A percentile compares a stretch with the other conserved stretches of the same genome.
These are phyloP conservation scores for Aspergillus homomorphus DNA, from an alignment of 495 filamentous ascomycete species.

Conservation along the genomic window DNA sequence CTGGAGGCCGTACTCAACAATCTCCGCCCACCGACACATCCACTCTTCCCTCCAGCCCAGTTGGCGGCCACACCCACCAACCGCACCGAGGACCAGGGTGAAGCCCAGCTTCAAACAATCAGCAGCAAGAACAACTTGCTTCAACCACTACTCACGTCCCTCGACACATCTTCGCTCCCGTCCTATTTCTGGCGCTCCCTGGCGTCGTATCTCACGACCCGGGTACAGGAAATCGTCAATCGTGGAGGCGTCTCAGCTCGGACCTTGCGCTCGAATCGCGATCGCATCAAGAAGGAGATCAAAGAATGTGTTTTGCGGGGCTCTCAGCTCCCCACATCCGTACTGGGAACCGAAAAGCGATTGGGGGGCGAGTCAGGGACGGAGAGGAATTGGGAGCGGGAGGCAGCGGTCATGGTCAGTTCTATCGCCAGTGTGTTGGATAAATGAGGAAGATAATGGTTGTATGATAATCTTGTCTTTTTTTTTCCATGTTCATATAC, in stretches of 20 bases:
- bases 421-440: conserved; percentile 58
- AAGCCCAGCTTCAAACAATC: background rate
- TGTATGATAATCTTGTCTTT: no score
- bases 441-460: conserved; percentile 27
- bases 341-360: conserved; percentile 39
- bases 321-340: conserved; percentile 56
- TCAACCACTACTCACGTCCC: conserved; percentile 64
- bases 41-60: conserved; percentile 45
- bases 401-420: conserved; percentile 93
- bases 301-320: conserved; percentile 80
- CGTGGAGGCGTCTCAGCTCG: conserved; percentile 81
- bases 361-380: conserved; percentile 35
- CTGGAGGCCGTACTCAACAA: conserved; percentile 73
- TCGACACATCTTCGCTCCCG: conserved; percentile 83
- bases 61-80: background rate
- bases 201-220: conserved; percentile 68
- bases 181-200: conserved; percentile 91
- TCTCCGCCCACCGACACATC: conserved; percentile 63
- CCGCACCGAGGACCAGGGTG: background rate
- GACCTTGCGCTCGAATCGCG: conserved; percentile 71
- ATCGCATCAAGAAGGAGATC: conserved; percentile 71
- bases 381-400: conserved; percentile 74
- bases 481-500: no score
- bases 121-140: conserved; percentile 55
- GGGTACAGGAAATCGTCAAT: conserved; percentile 77